A percentile compares a stretch with the other conserved stretches of the same genome.
phyloP scores from a whole-genome alignment of 306 rosid genomes.

The Prinsepia uniflora region DNA sequence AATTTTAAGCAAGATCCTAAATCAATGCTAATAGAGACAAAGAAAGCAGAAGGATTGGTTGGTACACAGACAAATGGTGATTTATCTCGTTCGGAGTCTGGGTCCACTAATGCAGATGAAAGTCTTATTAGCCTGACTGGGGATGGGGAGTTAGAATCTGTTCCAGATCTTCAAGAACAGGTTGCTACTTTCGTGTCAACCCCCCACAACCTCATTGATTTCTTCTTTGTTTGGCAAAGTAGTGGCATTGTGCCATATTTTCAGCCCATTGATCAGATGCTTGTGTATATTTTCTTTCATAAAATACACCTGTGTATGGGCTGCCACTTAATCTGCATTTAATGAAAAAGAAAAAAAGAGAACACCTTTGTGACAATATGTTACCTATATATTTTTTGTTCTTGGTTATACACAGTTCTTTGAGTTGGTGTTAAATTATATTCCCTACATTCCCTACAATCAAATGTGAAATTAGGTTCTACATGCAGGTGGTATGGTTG shows the following conservation, averaged over 20 bases:
- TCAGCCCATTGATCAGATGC: not conserved
- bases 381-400: not conserved
- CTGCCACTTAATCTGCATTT: not conserved
- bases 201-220: constrained; percentile 2
- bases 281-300: not conserved
- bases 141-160: constrained; percentile 73
- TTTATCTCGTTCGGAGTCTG: constrained; percentile 73
- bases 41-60: constrained; percentile 39
- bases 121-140: constrained; percentile 69
- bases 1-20: constrained; percentile 69
- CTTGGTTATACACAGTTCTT: not conserved
- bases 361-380: not conserved
- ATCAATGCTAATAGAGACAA: constrained; percentile 43
- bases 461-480: constrained; percentile 26
- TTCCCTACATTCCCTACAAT: constrained; percentile 13
- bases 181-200: constrained; percentile 31
- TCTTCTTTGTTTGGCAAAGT: constrained; percentile 16
- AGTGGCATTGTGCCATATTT: constrained; percentile 5
- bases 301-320: not conserved
- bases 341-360: not conserved
- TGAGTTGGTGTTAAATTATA: not conserved
- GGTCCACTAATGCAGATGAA: constrained; percentile 84
- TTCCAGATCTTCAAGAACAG: constrained; percentile 91
- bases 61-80: constrained; percentile 43
- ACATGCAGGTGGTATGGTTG: constrained; percentile 78